A percentile compares a stretch with the other conserved stretches of the same genome.
Conservation (phyloP, 1,139 yeast species). For the Candida anutae region DNA sequence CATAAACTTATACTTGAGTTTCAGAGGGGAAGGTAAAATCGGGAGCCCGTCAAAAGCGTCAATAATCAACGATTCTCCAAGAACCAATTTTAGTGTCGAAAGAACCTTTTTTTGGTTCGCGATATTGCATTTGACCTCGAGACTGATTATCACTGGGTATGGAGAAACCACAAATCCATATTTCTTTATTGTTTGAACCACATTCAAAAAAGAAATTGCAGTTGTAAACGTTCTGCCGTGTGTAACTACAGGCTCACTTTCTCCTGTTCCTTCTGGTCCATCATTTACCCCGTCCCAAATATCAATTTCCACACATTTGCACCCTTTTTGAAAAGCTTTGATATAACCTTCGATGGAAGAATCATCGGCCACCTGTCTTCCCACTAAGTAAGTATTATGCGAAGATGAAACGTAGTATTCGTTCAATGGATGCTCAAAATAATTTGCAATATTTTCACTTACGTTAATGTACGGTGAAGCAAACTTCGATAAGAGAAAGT, state of each 20-base stretch:
- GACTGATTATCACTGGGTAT: conserved; percentile 77
- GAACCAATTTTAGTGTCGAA: conserved; percentile 39
- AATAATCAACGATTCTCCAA: conserved; percentile 54
- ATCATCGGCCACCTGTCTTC: conserved; percentile 86
- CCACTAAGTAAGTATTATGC: conserved; percentile 86
- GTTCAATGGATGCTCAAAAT: conserved; percentile 63
- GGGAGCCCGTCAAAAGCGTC: conserved; percentile 24
- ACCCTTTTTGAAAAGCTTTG: conserved; percentile 83
- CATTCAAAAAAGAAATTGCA: conserved; percentile 62
- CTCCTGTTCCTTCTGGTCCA: conserved; percentile 12
- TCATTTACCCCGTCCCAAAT: conserved; percentile 62
- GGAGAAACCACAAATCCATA: conserved; percentile 84
- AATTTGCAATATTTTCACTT: conserved; percentile 16
- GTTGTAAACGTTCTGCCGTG: conserved; percentile 85
- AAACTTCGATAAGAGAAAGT: conserved; percentile 42
- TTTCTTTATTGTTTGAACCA: conserved; percentile 62
- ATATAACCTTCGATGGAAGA: conserved; percentile 89
- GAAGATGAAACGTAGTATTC: conserved; percentile 89
- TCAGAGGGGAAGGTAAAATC: conserved; percentile 63
- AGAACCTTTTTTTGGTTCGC: conserved; percentile 58
- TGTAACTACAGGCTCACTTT: conserved; percentile 69
- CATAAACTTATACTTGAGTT: conserved; percentile 59
- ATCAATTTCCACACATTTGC: conserved; percentile 89
- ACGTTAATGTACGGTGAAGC: conserved; percentile 25
- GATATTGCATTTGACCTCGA: conserved; percentile 72